These are phyloP conservation scores for Sporothrix brasiliensis DNA, from an alignment of 2,329 filamentous ascomycete species.

Conservation along the genomic window DNA sequence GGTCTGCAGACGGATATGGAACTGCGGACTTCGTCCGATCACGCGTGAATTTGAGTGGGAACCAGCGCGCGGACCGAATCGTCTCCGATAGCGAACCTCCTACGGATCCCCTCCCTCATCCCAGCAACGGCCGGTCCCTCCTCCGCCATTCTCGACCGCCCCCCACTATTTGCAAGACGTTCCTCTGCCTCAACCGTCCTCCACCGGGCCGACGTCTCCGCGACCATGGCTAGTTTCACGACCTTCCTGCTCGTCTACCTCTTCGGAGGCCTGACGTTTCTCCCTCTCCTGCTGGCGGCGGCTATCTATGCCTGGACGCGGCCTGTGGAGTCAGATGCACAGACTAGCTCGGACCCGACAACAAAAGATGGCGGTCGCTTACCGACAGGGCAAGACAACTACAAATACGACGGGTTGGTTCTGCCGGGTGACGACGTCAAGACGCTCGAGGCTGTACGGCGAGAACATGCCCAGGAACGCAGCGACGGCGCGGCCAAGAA, in stretches of 20 bases:
- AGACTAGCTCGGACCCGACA: background rate
- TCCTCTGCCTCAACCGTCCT: background rate
- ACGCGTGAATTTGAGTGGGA: slow-evolving; percentile 25
- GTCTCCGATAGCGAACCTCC: background rate
- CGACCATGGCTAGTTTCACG: slow-evolving; percentile 55
- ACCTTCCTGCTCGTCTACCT: slow-evolving; percentile 75
- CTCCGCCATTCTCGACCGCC: background rate
- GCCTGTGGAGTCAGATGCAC: slow-evolving; percentile 63
- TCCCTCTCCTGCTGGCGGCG: slow-evolving; percentile 69
- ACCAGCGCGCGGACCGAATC: slow-evolving; percentile 22
- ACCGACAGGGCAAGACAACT: slow-evolving; percentile 31
- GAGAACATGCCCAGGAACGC: slow-evolving; percentile 25
- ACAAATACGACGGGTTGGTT: slow-evolving; percentile 44
- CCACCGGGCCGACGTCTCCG: background rate
- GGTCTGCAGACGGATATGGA: slow-evolving; percentile 6
- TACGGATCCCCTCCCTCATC: background rate
- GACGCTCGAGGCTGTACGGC: slow-evolving; percentile 54
- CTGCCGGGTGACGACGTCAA: slow-evolving; percentile 66
- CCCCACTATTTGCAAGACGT: background rate
- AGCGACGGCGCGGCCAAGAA: slow-evolving; percentile 56
- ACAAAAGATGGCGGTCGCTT: background rate
- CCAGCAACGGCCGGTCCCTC: slow-evolving; percentile 9
- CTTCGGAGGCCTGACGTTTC: slow-evolving; percentile 83
- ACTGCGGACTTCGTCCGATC: background rate
- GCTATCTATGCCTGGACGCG: slow-evolving; percentile 61